Base-by-base conservation (phyloP, 208 protist species). In the Crithidia fasciculata region DNA sequence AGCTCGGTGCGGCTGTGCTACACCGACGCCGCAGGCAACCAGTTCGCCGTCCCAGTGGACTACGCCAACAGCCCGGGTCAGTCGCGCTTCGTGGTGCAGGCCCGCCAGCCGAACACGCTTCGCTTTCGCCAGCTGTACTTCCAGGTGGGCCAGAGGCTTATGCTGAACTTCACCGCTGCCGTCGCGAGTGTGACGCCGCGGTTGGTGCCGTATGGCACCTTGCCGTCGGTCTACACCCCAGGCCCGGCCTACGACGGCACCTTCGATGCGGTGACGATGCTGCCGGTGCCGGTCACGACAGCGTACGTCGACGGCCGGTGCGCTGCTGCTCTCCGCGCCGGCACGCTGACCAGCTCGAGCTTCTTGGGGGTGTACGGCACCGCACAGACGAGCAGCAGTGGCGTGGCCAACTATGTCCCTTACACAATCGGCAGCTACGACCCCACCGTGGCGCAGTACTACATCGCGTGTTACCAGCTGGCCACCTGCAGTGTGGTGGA, bases 21-120 rank as follows among this genome's bases (percentile, higher is more conserved):
- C 83, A 83, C 72, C 45, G 90, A 97, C 79, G 76, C 80, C 54
- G 84, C 65, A 7, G 90, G 90, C 52, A 94, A 92, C 58, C 75
- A 94, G 69, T 97, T 92, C 69, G 87, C 89, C 15, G 83, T 97
- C 12, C 90, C 92, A 5, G 67, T 97, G 44, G 49, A 80, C 45
- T 74, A 80, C 63, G 49, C 49, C 40, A 72, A 39, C 12, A 28
- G 57, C 12, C 81, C 77, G 10, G 69, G 56, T 2, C 41, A 63
- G 47, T 93, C 88, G 8, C 2, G 75, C 41, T 83, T 91, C 55
- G 13, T 63, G 10, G 80, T 97, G 18, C 70, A 72, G 57, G 18
- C 65, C 16, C 81, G 76, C 37, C 84, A 93, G 75, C 83, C 88
- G 0, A 62, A 50, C 16, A 45, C 67, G 5, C 37, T 91, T 6